A percentile compares a stretch with the other conserved stretches of the same genome.
Evolutionary conservation across 2,329 filamentous ascomycete species (phyloP).

Genomic region (Pseudopyricularia cyperi): DNA sequence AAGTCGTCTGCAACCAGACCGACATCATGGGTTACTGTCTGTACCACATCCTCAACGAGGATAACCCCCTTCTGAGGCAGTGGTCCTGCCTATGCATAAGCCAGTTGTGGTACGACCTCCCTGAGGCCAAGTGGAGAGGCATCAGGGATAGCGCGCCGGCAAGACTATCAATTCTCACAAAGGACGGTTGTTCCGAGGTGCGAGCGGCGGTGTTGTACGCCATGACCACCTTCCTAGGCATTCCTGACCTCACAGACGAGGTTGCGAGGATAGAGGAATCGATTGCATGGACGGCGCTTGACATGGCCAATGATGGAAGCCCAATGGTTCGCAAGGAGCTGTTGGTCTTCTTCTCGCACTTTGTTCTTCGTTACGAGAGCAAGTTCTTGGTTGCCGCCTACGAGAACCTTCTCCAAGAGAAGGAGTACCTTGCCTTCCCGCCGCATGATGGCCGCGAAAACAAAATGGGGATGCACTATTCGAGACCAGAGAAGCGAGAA

Average conservation of each 20-base stretch:
- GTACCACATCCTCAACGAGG: constrained; percentile 67
- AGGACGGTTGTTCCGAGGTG: constrained; percentile 84
- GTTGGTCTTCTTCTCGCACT: constrained; percentile 84
- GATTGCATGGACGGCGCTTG: constrained; percentile 75
- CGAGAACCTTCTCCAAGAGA: constrained; percentile 80
- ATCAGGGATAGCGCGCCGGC: constrained; percentile 77
- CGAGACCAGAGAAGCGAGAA: constrained; percentile 41
- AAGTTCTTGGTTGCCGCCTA: constrained; percentile 87
- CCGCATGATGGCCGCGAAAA: constrained; percentile 41
- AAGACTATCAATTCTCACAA: constrained; percentile 66
- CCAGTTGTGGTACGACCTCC: constrained; percentile 82
- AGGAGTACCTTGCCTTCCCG: constrained; percentile 48
- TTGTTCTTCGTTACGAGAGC: constrained; percentile 78
- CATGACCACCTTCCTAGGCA: constrained; percentile 85
- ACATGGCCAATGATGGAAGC: constrained; percentile 89
- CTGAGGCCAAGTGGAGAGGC: constrained; percentile 92
- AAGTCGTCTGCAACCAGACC: constrained; percentile 79
- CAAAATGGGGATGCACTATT: constrained; percentile 52
- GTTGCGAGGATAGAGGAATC: constrained; percentile 84
- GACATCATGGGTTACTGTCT: constrained; percentile 86
- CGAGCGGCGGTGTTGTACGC: constrained; percentile 87
- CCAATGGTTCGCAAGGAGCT: constrained; percentile 90
- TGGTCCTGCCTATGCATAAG: constrained; percentile 95
- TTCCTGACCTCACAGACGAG: constrained; percentile 82
- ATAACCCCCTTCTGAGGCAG: constrained; percentile 80